These are phyloP conservation scores for Pichia manshurica DNA, from an alignment of 805 yeast genomes.

Conservation along the genomic window DNA sequence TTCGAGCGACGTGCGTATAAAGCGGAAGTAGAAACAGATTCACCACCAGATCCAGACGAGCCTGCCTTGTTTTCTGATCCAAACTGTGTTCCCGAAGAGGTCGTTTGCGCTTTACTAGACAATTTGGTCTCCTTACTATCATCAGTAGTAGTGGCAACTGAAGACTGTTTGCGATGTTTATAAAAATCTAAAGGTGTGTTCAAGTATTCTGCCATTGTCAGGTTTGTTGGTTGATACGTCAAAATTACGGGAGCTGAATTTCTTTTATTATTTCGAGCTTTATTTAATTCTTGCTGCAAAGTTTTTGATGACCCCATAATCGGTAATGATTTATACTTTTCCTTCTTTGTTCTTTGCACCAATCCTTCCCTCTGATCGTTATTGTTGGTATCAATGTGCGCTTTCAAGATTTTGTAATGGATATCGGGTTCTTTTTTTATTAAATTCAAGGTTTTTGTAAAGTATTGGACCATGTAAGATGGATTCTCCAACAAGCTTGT, in stretches of 20 bases:
- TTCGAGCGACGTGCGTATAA: neutral
- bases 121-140: constrained; percentile 4
- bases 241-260: constrained; percentile 10
- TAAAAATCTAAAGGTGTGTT: constrained; percentile 15
- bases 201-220: constrained; percentile 14
- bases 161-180: constrained; percentile 9
- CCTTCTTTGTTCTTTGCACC: neutral
- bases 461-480: constrained; percentile 15
- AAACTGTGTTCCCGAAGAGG: neutral
- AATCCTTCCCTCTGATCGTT: neutral
- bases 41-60: constrained; percentile 8
- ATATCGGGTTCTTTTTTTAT: constrained; percentile 13
- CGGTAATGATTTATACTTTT: constrained; percentile 13
- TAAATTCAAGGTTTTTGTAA: constrained; percentile 11
- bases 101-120: neutral
- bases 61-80: neutral
- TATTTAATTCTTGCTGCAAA: neutral
- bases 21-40: constrained; percentile 10
- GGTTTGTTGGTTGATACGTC: constrained; percentile 10
- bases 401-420: constrained; percentile 13
- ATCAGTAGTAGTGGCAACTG: neutral
- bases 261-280: constrained; percentile 6
- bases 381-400: constrained; percentile 5
- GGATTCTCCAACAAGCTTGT: constrained; percentile 12
- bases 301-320: neutral